A percentile compares a stretch with the other conserved stretches of the same genome.
These are phyloP conservation scores for Camptophora hylomeconis DNA, from an alignment of 2,329 filamentous ascomycete species.

Conservation along the genomic window DNA sequence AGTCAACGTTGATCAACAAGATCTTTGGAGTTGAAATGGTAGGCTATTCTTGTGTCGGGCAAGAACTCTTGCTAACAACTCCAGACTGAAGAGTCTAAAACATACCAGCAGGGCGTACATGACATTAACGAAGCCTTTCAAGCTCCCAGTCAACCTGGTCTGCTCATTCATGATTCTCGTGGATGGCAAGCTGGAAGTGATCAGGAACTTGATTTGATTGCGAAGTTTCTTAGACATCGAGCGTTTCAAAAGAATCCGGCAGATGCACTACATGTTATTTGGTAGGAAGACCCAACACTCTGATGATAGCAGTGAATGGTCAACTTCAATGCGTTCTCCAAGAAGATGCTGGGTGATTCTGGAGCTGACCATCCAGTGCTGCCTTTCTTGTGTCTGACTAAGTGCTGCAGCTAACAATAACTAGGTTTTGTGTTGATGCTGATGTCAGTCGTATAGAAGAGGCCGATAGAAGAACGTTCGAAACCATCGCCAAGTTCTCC, in stretches of 20 bases:
- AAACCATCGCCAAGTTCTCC: conserved; percentile 20
- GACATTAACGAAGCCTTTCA: conserved; percentile 22
- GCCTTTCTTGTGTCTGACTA: too few species aligned
- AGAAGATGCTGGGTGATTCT: too few species aligned
- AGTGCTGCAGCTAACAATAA: neutral
- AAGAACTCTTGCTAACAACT: neutral
- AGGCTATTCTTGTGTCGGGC: conserved; percentile 4
- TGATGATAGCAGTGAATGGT: too few species aligned
- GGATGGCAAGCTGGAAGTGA: conserved; percentile 24
- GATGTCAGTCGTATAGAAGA: conserved; percentile 22
- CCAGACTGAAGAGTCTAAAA: conserved; percentile 15
- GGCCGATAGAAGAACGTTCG: conserved; percentile 22
- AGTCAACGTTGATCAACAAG: conserved; percentile 22
- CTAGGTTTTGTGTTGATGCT: conserved; percentile 24
- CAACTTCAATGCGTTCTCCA: too few species aligned
- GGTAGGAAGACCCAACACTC: too few species aligned
- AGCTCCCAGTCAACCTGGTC: conserved; percentile 21
- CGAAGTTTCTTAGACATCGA: conserved; percentile 21
- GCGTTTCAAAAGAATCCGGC: conserved; percentile 19
- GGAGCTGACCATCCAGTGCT: neutral
- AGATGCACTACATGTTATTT: conserved; percentile 22
- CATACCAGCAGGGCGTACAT: conserved; percentile 20
- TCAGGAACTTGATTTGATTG: conserved; percentile 20
- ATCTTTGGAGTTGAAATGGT: conserved; percentile 22
- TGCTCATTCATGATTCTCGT: conserved; percentile 24